Evolutionary conservation across 768 basidiomycete species (phyloP).

Genomic region (Arthromyces matolae): DNA sequence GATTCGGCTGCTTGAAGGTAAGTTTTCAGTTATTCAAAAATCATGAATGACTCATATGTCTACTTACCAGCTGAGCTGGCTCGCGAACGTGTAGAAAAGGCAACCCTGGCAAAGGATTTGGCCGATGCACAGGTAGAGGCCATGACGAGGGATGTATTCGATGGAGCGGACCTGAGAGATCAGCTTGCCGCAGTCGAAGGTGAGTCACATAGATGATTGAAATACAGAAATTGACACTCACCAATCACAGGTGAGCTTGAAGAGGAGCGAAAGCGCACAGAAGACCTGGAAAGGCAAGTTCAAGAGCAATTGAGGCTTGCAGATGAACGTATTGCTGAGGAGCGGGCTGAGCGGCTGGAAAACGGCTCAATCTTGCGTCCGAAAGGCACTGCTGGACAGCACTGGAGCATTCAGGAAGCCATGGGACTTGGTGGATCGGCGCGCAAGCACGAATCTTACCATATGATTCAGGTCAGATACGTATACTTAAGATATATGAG

Average conservation of each 20-base stretch:
- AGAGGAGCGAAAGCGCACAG: neutral
- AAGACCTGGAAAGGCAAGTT: neutral
- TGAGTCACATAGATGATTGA: neutral
- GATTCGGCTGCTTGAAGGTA: neutral
- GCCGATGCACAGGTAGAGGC: neutral
- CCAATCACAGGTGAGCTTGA: neutral
- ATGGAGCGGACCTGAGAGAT: neutral
- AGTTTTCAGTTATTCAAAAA: neutral
- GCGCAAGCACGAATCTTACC: neutral
- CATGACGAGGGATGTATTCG: neutral
- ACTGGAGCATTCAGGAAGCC: neutral
- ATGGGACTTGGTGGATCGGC: neutral
- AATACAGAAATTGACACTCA: neutral
- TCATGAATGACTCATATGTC: neutral
- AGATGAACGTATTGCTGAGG: neutral
- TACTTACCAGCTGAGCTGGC: neutral
- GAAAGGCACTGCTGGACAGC: neutral
- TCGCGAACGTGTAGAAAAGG: neutral
- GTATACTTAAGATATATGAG: no score
- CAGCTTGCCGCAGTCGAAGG: neutral
- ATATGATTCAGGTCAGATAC: conserved; percentile 3
- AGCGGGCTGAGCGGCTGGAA: neutral
- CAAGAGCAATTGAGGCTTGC: neutral
- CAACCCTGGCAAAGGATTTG: neutral
- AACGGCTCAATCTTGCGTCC: neutral